Evolutionary conservation across 148 eudicot species (phyloP).

Genomic region (Nepenthes gracilis): DNA sequence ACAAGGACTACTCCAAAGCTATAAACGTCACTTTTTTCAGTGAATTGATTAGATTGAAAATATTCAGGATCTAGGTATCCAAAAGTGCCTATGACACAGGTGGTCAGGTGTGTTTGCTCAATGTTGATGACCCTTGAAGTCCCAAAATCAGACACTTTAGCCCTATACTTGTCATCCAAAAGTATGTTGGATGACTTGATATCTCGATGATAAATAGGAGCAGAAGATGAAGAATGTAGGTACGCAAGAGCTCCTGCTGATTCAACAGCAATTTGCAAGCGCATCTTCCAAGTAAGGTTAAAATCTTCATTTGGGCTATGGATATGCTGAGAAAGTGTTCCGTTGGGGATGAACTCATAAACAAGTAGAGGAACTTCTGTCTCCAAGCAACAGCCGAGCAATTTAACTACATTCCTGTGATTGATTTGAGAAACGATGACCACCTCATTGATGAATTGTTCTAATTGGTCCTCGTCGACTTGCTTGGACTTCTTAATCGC

Average conservation of each 20-base stretch:
- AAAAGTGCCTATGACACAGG: conserved; percentile 8
- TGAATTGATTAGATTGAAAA: conserved; percentile 1
- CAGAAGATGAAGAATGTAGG: conserved; percentile 15
- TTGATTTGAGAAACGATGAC: conserved; percentile 13
- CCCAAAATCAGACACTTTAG: conserved; percentile 11
- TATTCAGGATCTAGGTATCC: conserved; percentile 10
- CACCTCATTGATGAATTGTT: conserved; percentile 21
- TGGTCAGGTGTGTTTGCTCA: conserved; percentile 12
- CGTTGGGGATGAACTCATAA: conserved; percentile 16
- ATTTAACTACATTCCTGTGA: conserved; percentile 14
- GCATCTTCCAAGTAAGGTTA: conserved; percentile 9
- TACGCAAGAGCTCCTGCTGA: conserved; percentile 17
- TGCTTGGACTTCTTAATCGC: conserved; percentile 12
- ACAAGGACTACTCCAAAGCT: conserved; percentile 6
- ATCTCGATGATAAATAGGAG: conserved; percentile 15
- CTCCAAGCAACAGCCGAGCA: conserved; percentile 21
- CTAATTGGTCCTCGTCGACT: conserved; percentile 4
- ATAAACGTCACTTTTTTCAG: conserved; percentile 4
- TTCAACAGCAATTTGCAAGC: conserved; percentile 16
- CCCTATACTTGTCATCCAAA: conserved; percentile 7
- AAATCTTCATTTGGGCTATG: neutral
- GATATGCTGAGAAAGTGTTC: conserved; percentile 9
- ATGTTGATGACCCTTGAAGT: conserved; percentile 5
- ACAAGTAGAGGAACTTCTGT: conserved; percentile 15
- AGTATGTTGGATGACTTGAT: conserved; percentile 11